Conservation (phyloP, 2,329 filamentous ascomycete genomes). For the Fusarium torulosum region DNA sequence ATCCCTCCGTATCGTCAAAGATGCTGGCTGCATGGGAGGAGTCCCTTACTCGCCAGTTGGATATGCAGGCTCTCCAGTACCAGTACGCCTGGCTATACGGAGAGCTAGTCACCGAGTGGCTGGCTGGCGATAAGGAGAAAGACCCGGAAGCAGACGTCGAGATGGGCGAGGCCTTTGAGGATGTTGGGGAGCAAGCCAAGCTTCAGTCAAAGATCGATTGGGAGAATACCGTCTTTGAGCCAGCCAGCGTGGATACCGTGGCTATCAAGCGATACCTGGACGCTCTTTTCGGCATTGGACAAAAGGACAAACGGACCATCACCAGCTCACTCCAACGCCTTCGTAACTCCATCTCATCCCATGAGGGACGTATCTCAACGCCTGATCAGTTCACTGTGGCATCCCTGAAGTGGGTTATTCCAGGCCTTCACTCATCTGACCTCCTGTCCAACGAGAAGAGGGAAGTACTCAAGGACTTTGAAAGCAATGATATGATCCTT, state of each 20-base stretch:
- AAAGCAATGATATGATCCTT: slow-evolving; percentile 57
- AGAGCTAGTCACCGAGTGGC: slow-evolving; percentile 62
- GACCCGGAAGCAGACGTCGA: slow-evolving; percentile 38
- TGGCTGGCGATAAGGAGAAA: slow-evolving; percentile 49
- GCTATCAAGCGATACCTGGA: slow-evolving; percentile 57
- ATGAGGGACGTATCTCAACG: slow-evolving; percentile 50
- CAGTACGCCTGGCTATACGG: slow-evolving; percentile 61
- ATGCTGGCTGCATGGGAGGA: slow-evolving; percentile 53
- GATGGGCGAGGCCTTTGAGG: slow-evolving; percentile 56
- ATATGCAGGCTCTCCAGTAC: slow-evolving; percentile 58
- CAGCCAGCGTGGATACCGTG: slow-evolving; percentile 53
- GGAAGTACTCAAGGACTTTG: slow-evolving; percentile 59
- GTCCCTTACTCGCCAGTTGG: slow-evolving; percentile 54
- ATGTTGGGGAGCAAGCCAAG: slow-evolving; percentile 57
- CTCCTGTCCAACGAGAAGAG: slow-evolving; percentile 59
- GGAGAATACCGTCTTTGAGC: slow-evolving; percentile 60
- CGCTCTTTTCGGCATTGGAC: slow-evolving; percentile 55
- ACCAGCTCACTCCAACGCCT: slow-evolving; percentile 46
- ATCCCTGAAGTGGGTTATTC: slow-evolving; percentile 56
- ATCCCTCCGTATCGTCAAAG: slow-evolving; percentile 56
- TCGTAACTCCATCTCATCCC: slow-evolving; percentile 46
- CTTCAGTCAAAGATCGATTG: slow-evolving; percentile 55
- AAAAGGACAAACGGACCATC: slow-evolving; percentile 44
- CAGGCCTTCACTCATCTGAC: slow-evolving; percentile 59
- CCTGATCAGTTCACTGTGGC: slow-evolving; percentile 53